phyloP scores from a whole-genome alignment of 352 stramenopile species.

The Achlya hypogyna region DNA sequence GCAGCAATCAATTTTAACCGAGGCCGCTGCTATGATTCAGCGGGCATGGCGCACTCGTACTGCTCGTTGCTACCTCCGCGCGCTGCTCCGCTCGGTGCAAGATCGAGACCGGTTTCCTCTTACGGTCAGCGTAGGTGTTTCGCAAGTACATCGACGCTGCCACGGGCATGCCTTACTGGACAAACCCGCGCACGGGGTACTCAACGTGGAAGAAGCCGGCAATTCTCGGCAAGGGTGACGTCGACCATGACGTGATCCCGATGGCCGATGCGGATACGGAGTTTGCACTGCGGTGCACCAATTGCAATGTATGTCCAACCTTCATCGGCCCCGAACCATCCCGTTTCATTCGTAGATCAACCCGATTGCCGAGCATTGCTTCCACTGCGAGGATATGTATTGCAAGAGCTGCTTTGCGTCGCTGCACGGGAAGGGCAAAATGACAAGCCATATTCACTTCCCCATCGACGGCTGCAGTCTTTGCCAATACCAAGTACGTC shows the following conservation, averaged over 20 bases:
- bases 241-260: slow-evolving; percentile 36
- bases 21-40: slow-evolving; percentile 1
- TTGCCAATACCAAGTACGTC: slow-evolving; percentile 13
- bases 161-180: slow-evolving; percentile 56
- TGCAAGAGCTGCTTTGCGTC: neutral
- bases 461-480: neutral
- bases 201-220: slow-evolving; percentile 62
- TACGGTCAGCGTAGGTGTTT: slow-evolving; percentile 32
- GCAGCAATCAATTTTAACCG: neutral
- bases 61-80: neutral
- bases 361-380: slow-evolving; percentile 8
- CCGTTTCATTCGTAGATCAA: slow-evolving; percentile 8
- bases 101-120: too few species aligned
- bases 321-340: neutral
- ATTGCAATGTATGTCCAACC: slow-evolving; percentile 10
- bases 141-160: slow-evolving; percentile 65
- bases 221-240: slow-evolving; percentile 42
- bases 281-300: slow-evolving; percentile 5
- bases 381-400: slow-evolving; percentile 17
- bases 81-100: neutral
- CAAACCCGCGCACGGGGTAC: slow-evolving; percentile 50
- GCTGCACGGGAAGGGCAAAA: slow-evolving; percentile 17
- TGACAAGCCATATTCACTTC: neutral
- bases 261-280: slow-evolving; percentile 9
- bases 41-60: neutral